phyloP scores from a whole-genome alignment of 768 basidiomycete genomes.

The Tricholoma flavovirens region DNA sequence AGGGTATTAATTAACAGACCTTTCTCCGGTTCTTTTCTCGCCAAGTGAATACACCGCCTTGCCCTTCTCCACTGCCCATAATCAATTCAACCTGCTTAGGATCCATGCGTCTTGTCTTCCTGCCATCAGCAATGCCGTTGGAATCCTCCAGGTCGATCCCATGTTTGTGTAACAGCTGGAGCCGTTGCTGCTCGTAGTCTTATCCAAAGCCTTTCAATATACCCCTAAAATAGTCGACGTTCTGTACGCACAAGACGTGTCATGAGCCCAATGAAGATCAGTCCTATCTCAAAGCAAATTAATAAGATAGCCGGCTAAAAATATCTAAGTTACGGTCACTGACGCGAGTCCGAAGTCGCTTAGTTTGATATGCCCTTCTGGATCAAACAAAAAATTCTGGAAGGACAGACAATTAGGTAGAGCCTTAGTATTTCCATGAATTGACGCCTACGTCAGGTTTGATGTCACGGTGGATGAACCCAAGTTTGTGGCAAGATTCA shows the following conservation, averaged over 20 bases:
- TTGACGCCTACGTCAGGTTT: slow-evolving; percentile 73
- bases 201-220: slow-evolving; percentile 14
- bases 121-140: slow-evolving; percentile 57
- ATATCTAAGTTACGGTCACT: slow-evolving; percentile 32
- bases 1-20: slow-evolving; percentile 39
- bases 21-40: slow-evolving; percentile 89
- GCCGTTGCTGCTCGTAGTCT: slow-evolving; percentile 95
- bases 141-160: slow-evolving; percentile 91
- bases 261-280: slow-evolving; percentile 95
- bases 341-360: slow-evolving; percentile 95
- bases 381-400: slow-evolving; percentile 94
- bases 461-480: slow-evolving; percentile 98
- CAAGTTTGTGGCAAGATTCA: slow-evolving; percentile 88
- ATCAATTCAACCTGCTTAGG: slow-evolving; percentile 76
- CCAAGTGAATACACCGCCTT: slow-evolving; percentile 90
- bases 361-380: slow-evolving; percentile 88
- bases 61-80: slow-evolving; percentile 79
- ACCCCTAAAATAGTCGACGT: slow-evolving; percentile 2
- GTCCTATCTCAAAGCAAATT: slow-evolving; percentile 42
- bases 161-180: slow-evolving; percentile 83
- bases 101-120: slow-evolving; percentile 73
- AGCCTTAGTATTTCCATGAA: slow-evolving; percentile 9
- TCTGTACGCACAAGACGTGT: slow-evolving; percentile 70
- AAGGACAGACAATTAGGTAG: slow-evolving; percentile 13
- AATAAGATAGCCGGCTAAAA: background rate